Base-by-base conservation (phyloP, 805 yeast species). In the Ogataea salicorniae region DNA sequence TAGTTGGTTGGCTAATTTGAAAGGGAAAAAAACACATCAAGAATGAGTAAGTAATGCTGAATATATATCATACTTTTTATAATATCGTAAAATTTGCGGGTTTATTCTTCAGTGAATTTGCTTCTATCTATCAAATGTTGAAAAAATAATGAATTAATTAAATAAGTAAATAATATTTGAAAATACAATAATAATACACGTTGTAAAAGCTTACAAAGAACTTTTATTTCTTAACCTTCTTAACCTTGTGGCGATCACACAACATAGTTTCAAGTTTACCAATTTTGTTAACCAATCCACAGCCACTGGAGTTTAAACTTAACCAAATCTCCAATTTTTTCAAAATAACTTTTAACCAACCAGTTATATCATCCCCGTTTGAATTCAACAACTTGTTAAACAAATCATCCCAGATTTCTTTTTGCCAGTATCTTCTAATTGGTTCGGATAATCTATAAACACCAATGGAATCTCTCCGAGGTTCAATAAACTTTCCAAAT, bases 371-470 rank as follows among this genome's bases (percentile, higher is more conserved):
- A 18, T 41, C 52, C 16, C 45, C 45, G 8, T n/a, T 18, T 5
- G 94, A 80, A 54, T 90, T 87, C 37, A 90, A 66, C 45, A 90
- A 64, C 2, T 73, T 47, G 35, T 78, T 77, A 63, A 90, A 87
- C 22, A 89, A 62, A 2, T 79, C 78, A 4, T 54, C 61, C 97
- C 97, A 90, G 6, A 86, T 47, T 1, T 79, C 81, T 34, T 66
- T 71, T 52, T 84, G 84, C 96, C 95, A 86, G 57, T 86, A 87
- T 40, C 94, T 65, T 58, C 83, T 87, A 20, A 87, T 69, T 1
- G 75, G 61, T 34, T 71, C 72, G 7, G 66, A 55, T 18, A 84
- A 55, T n/a, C 59, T 64, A 43, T 73, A 66, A 3, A 50, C 52
- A 0, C 66, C 68, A 8, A 62, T 52, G 17, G 41, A 49, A 5